Base-by-base conservation (phyloP, 1,139 yeast species). In the Entelexis paramagnoliae region DNA sequence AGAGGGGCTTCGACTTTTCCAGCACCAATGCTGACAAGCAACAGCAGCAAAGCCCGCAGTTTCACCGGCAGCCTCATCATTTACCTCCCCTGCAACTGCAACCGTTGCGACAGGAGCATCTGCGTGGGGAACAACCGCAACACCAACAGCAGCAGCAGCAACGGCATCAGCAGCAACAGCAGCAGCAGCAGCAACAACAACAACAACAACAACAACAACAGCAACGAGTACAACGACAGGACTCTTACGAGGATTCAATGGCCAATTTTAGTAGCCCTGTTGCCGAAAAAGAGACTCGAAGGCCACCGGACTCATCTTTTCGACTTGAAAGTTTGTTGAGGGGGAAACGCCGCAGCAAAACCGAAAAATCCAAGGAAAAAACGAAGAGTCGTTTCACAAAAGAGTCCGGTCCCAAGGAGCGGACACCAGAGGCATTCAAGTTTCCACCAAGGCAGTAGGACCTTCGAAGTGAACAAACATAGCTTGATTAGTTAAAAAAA, bases 271-370 rank as follows among this genome's bases (percentile, higher is more conserved):
- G 30, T 17, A 17, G 2, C 13, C 16, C 17, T 20, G 8, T 17
- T 13, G 10, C 26, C 2, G 35, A 10, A 4, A 42, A 30, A 20
- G 46, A 22, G 5, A 20, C 6, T 14, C 32, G 20, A 20, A 30
- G 19, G 20, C 38, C 16, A 9, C 38, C 46, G 4, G 46, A 42
- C 14, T 42, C 63, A 8, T 62, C 68, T 4, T 66, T 66, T 60
- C 55, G 69, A 9, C 56, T 66, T 7, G 69, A 66, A 36, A 61
- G 66, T 38, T 53, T 66, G 19, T 51, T 66, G 36, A 49, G 66
- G 14, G 66, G 66, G 13, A 62, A 60, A 46, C 58, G 65, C 13
- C 58, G 57, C 30, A 61, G 59, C 44, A 62, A 62, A 55, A 44
- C 56, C 14, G 55, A 55, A 8, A 46, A 53, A 19, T 49, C 51